Percentiles rank a stretch among this genome's conserved stretches.
These are phyloP conservation scores for Podospora appendiculata DNA, from an alignment of 495 filamentous ascomycete genomes.

Conservation along the genomic window DNA sequence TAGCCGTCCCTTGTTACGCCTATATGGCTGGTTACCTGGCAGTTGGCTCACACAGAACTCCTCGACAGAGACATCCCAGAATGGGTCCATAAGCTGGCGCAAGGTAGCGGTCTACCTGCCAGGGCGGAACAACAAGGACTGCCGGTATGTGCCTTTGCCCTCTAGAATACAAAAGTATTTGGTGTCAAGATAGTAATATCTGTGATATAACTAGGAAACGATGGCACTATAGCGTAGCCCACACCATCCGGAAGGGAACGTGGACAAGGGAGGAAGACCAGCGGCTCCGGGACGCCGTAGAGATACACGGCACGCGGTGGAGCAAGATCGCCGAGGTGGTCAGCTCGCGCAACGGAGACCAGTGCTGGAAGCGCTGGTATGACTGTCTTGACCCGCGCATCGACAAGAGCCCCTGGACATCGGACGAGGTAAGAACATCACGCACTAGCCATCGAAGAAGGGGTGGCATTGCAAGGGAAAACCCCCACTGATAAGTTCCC, in stretches of 20 bases:
- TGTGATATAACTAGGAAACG: conserved; percentile 13
- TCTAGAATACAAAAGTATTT: too few species aligned
- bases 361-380: conserved; percentile 29
- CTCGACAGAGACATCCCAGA: conserved; percentile 12
- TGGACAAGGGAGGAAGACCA: conserved; percentile 35
- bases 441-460: not conserved
- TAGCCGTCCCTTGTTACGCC: too few species aligned
- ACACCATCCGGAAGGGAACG: conserved; percentile 29
- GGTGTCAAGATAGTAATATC: too few species aligned
- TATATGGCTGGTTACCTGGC: too few species aligned
- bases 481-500: too few species aligned
- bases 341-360: conserved; percentile 24
- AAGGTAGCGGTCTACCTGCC: conserved; percentile 29
- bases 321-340: conserved; percentile 23
- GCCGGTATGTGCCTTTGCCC: conserved; percentile 5
- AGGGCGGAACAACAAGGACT: conserved; percentile 35
- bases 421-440: conserved; percentile 17
- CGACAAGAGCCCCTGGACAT: conserved; percentile 26
- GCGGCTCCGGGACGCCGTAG: conserved; percentile 24
- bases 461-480: too few species aligned
- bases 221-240: conserved; percentile 31
- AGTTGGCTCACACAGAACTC: too few species aligned
- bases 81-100: conserved; percentile 32
- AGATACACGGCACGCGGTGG: conserved; percentile 27
- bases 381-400: conserved; percentile 23